Percentiles rank a stretch among this genome's conserved stretches.
Evolutionary conservation across 805 yeast species (phyloP).

Genomic region (Henningerozyma blattae): DNA sequence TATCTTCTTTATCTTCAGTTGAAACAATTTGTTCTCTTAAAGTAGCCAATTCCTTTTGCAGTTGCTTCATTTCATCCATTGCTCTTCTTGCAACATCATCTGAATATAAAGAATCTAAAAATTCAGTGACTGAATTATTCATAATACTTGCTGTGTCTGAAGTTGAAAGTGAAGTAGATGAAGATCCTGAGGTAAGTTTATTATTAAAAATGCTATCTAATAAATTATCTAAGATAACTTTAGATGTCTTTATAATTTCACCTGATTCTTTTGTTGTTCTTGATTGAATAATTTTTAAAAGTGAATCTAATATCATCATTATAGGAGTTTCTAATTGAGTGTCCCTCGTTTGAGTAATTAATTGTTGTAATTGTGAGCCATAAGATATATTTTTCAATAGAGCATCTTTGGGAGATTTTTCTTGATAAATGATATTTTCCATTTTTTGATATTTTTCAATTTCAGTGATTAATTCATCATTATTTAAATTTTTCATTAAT

Average conservation of each 20-base stretch:
- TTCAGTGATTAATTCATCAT: slow-evolving; percentile 52
- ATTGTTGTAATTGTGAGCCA: slow-evolving; percentile 11
- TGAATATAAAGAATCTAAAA: slow-evolving; percentile 62
- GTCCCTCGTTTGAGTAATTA: slow-evolving; percentile 24
- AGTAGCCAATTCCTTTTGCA: slow-evolving; percentile 32
- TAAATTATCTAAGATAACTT: slow-evolving; percentile 52
- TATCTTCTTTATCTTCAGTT: neutral
- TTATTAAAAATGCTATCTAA: slow-evolving; percentile 48
- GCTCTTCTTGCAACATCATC: slow-evolving; percentile 81
- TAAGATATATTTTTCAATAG: slow-evolving; percentile 12
- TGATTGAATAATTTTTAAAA: slow-evolving; percentile 40
- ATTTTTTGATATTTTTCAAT: slow-evolving; percentile 37
- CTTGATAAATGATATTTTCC: slow-evolving; percentile 26
- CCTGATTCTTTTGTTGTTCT: slow-evolving; percentile 37
- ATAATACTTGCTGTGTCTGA: slow-evolving; percentile 48
- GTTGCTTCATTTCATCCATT: slow-evolving; percentile 41
- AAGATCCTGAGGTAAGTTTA: too few species aligned
- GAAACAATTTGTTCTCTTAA: slow-evolving; percentile 20
- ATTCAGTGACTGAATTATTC: slow-evolving; percentile 63
- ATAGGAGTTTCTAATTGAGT: slow-evolving; percentile 61
- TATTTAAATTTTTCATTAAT: slow-evolving; percentile 39
- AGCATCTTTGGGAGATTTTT: slow-evolving; percentile 25
- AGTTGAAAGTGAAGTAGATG: too few species aligned
- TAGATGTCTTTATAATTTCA: slow-evolving; percentile 31
- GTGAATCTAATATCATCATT: slow-evolving; percentile 40